Evolutionary conservation across 164 flowering plant genomes (phyloP), one percentile per base, ranked within the genome.

Genomic region (Euptelea pleiosperma): DNA sequence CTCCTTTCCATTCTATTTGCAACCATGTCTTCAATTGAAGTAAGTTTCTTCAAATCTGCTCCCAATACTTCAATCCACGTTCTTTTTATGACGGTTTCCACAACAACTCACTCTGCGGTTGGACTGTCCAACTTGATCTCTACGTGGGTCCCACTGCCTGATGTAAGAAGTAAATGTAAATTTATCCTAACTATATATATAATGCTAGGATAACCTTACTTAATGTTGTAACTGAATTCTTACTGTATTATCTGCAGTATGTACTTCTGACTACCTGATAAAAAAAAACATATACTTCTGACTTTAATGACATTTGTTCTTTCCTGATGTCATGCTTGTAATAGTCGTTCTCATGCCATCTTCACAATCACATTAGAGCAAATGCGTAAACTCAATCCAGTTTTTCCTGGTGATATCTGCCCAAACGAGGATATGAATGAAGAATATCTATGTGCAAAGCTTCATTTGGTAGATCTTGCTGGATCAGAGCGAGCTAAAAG

Each of bases 391-490:
- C 52, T 75, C 44, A 75, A 61, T 67, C 60, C 82, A 35, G 55
- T 55, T 56, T 31, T 44, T 54, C 55, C 80, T 57, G 80, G 58
- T 24, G 78, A 78, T 49, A 64, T 70, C 69, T 65, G 64, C 73
- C 55, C 51, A 39, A 74, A 57, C 74, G 95, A 78, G 45, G 73
- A 72, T 46, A 75, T 82, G 78, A 74, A 57, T 62, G 99, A 87
- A 45, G 99, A 91, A 61, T 91, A 82, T 77, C 75, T 94, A 8
- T 85, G 95, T 73, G 96, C 97, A 18, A 94, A 94, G 64, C 75
- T 94, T 73, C 99, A 94, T 69, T 78, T 94, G 69, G 99, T 94
- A 48, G 99, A 94, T 82, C 99, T 94, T 68, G 99, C 99, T 66
- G 97, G 99, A 64, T 94, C 98, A 26, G 99, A 94, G 67, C 76